Evolutionary conservation across 441 rosid genomes (phyloP).

Genomic region (Erysimum pusillum): DNA sequence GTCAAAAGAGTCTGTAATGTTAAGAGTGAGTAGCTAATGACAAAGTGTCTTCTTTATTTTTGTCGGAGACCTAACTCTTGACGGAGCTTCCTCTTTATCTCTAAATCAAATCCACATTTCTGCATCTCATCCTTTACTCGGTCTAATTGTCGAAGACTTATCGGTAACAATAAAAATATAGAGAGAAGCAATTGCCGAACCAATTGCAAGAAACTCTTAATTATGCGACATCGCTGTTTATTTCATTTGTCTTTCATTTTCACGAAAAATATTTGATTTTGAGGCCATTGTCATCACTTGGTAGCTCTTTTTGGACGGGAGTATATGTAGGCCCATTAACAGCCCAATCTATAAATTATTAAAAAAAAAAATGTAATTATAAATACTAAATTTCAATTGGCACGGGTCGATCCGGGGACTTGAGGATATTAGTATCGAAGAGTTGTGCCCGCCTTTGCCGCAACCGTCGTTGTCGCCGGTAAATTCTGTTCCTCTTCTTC

Average conservation of each 20-base stretch:
- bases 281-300: background rate
- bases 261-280: no score
- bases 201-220: background rate
- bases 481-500: background rate
- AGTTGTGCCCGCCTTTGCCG: conserved; percentile 27
- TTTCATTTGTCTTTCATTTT: no score
- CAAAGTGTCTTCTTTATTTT: conserved; percentile 5
- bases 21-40: conserved; percentile 8
- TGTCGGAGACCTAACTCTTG: background rate
- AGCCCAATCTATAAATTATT: conserved; percentile 20
- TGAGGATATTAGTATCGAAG: conserved; percentile 9
- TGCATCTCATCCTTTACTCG: background rate
- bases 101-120: background rate
- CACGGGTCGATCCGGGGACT: conserved; percentile 12
- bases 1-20: conserved; percentile 18
- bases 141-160: background rate
- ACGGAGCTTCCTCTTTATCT: background rate
- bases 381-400: background rate
- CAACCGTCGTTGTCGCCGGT: conserved; percentile 38
- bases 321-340: conserved; percentile 29
- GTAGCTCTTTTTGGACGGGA: background rate
- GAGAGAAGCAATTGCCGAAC: background rate
- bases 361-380: background rate
- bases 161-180: background rate
- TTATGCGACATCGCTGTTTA: no score